Percentiles rank a stretch among this genome's conserved stretches.
Evolutionary conservation across 805 yeast species (phyloP).

Genomic region (Ogataea corticis): DNA sequence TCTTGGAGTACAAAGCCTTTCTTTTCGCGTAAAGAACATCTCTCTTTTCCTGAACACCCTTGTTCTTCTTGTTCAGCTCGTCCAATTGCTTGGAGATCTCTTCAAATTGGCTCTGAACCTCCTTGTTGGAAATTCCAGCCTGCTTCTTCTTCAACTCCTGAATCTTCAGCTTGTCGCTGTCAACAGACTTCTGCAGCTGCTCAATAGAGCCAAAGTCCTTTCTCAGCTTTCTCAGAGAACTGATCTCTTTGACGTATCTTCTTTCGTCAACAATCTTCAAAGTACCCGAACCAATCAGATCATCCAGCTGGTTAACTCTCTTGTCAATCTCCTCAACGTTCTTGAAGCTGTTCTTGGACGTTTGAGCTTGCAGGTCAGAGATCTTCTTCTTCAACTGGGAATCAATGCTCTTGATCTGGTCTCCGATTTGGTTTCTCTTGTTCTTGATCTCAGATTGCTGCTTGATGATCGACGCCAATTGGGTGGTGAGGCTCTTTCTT

Average conservation of each 20-base stretch:
- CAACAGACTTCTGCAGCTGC: conserved; percentile 75
- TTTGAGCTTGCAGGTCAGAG: conserved; percentile 68
- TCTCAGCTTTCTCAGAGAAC: conserved; percentile 74
- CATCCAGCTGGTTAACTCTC: conserved; percentile 66
- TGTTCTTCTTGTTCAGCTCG: conserved; percentile 58
- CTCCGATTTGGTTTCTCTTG: conserved; percentile 41
- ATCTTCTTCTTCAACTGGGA: conserved; percentile 70
- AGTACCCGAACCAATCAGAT: conserved; percentile 71
- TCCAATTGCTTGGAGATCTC: conserved; percentile 68
- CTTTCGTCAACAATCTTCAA: conserved; percentile 91
- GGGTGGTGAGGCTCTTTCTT: conserved; percentile 47
- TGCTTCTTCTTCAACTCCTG: conserved; percentile 71
- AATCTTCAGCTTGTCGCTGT: conserved; percentile 73
- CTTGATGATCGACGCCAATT: conserved; percentile 45
- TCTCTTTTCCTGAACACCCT: conserved; percentile 65
- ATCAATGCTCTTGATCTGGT: conserved; percentile 73
- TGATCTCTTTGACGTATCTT: conserved; percentile 79
- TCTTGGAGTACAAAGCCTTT: conserved; percentile 62
- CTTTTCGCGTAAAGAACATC: conserved; percentile 64
- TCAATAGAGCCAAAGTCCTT: conserved; percentile 76
- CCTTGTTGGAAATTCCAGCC: conserved; percentile 57
- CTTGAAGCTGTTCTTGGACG: conserved; percentile 70
- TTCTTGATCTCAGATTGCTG: conserved; percentile 36
- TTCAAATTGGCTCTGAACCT: conserved; percentile 68
- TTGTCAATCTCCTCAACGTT: conserved; percentile 67